Base-by-base conservation (phyloP, 75 land plant genomes). In the Pinus albicaulis region DNA sequence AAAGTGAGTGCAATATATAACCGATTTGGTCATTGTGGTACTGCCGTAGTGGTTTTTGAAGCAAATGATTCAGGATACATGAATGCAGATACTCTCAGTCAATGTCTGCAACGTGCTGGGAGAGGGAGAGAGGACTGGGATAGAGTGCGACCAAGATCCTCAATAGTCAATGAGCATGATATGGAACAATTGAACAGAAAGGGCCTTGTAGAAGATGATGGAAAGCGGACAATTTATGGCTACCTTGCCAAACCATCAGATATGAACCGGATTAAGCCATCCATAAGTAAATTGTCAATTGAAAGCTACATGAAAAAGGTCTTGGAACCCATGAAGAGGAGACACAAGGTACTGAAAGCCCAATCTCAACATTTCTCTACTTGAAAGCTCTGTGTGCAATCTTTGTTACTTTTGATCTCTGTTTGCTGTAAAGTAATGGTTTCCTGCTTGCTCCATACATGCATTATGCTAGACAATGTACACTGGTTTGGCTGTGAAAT, bases 261-360 rank as follows among this genome's bases (percentile, higher is more conserved):
- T 60, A 59, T 82, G 76, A 13, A 0, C 26, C 61, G 73, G 23
- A n/a, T 61, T 16, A 31, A 14, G 3, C 76, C 41, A 8, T 68
- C n/a, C 3, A 22, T 55, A 17, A 36, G 59, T 22, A 77, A 55
- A 56, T 57, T 55, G n/a, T 57, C 81, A 14, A 62, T 82, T n/a
- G 81, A 82, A 62, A 82, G 83, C 55, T 78, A 59, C 41, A 44
- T 31, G 19, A 72, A 79, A 60, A 82, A 72, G 69, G 82, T 82
- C 10, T 44, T 71, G 63, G 41, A 58, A 16, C 83, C 82, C 20
- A 55, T 55, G 58, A 71, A 53, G 59, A 57, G 57, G 34, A 31
- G 74, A 44, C n/a, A 36, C 57, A 38, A 79, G 74, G 82, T 81
- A 78, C 53, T 48, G 12, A 38, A 38, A 48, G 53, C 10, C 12